Percentiles rank a stretch among this genome's conserved stretches.
Evolutionary conservation across 2,329 filamentous ascomycete species (phyloP).

Genomic region (Corynespora cassiicola): DNA sequence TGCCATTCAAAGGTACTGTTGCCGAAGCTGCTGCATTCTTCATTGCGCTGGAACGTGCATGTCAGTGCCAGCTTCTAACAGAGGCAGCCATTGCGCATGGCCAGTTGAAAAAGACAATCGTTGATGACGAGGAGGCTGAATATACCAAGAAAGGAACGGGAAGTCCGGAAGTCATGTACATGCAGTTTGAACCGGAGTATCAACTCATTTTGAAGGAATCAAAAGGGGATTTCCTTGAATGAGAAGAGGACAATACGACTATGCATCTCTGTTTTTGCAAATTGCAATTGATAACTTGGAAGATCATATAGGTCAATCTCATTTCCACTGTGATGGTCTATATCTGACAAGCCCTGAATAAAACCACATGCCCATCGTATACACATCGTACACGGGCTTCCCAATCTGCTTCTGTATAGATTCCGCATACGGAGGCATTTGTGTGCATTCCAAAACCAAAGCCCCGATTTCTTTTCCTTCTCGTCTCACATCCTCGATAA

Average conservation of each 20-base stretch:
- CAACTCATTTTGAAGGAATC: constrained; percentile 40
- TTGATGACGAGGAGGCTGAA: constrained; percentile 13
- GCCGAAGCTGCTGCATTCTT: constrained; percentile 54
- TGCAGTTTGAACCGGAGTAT: constrained; percentile 15
- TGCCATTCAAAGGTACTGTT: no score
- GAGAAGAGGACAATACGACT: no score
- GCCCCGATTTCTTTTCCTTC: constrained; percentile 37
- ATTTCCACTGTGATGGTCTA: no score
- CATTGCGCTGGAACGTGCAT: constrained; percentile 49
- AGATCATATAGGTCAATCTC: no score
- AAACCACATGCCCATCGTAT: constrained; percentile 44
- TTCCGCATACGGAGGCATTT: constrained; percentile 46
- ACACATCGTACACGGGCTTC: constrained; percentile 37
- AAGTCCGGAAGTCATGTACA: constrained; percentile 14
- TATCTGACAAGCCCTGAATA: constrained; percentile 38
- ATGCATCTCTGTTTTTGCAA: no score
- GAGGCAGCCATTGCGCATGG: constrained; percentile 19
- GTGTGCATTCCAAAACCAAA: constrained; percentile 45
- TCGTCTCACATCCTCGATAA: constrained; percentile 27
- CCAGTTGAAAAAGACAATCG: constrained; percentile 12
- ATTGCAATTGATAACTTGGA: no score
- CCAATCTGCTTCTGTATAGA: constrained; percentile 36
- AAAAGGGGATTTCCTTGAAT: constrained; percentile 9
- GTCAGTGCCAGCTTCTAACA: constrained; percentile 44
- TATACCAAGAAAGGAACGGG: constrained; percentile 18